Evolutionary conservation across 2,329 filamentous ascomycete genomes (phyloP), one percentile per base, ranked within the genome.

Genomic region (Beauveria asiatica): DNA sequence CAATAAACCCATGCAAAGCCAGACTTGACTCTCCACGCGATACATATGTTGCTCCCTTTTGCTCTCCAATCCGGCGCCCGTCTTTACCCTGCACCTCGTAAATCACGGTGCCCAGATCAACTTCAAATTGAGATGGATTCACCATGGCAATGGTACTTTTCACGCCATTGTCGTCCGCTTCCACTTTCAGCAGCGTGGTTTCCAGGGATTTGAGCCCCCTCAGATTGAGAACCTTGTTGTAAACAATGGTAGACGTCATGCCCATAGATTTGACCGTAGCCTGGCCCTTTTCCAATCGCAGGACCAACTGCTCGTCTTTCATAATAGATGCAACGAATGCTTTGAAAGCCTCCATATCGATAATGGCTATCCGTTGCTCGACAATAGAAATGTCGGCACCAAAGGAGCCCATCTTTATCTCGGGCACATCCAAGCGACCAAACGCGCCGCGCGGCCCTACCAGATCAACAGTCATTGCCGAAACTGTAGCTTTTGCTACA

Each of bases 371-470:
- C 41, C 3, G 9, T 23, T 60, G 58, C 19, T 60, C 41, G 6
- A 55, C 27, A n/a, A 60, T 60, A 21, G 42, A 39, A 25, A 60
- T 54, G 27, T 55, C 42, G 2, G 58, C 50, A 19, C 58, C 58
- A 42, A 48, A n/a, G 9, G 58, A 55, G n/a, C 58, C 58, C 58
- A 60, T 60, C 51, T 60, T 60, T 19, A 60, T 60, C 19, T 41
- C 19, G 3, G 58, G 58, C 25, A 60, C 58, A 6, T 55, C 13
- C 27, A 60, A 25, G 17, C 58, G 58, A 3, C 58, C 58, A 41
- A 60, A 60, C 33, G 44, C 30, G 25, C 58, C 58, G 13, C 42
- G 5, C 3, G 58, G 58, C 25, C 58, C 58, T 17, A 60, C 58
- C 9, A 60, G 16, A 17, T 60, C 58, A 19, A 60, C 58, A n/a